Percentiles rank a stretch among this genome's conserved stretches.
phyloP scores from a whole-genome alignment of 2,329 filamentous ascomycete genomes.

The Orbilia javanica region DNA sequence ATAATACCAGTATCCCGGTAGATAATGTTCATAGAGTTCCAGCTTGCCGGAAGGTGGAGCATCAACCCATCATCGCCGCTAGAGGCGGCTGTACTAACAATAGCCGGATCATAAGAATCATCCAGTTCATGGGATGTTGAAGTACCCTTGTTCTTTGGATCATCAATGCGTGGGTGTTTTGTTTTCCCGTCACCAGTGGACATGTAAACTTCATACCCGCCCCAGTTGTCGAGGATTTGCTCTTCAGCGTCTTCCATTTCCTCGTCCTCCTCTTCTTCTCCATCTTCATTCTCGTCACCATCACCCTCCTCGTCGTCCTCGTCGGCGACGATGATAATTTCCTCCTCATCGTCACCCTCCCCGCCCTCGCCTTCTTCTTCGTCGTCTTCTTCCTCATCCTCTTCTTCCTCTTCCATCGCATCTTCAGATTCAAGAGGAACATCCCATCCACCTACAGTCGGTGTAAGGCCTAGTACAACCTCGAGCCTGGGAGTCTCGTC shows the following conservation, averaged over 20 bases:
- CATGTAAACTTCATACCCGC: conserved; percentile 68
- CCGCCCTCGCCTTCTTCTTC: conserved; percentile 62
- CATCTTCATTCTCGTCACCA: conserved; percentile 57
- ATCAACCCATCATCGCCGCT: conserved; percentile 82
- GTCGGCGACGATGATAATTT: conserved; percentile 42
- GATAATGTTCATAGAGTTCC: conserved; percentile 94
- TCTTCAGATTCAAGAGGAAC: conserved; percentile 72
- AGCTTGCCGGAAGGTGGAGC: conserved; percentile 77
- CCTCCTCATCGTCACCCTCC: conserved; percentile 60
- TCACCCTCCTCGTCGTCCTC: conserved; percentile 47
- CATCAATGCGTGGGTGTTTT: conserved; percentile 64
- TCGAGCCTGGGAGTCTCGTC: conserved; percentile 82
- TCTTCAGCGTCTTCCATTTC: conserved; percentile 59
- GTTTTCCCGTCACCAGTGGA: conserved; percentile 62
- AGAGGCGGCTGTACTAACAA: conserved; percentile 78
- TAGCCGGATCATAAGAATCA: conserved; percentile 79
- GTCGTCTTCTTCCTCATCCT: conserved; percentile 65
- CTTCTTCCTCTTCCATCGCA: conserved; percentile 67
- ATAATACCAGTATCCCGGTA: conserved; percentile 86
- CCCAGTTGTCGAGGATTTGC: conserved; percentile 64
- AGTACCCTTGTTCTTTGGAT: conserved; percentile 70
- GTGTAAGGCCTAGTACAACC: conserved; percentile 87
- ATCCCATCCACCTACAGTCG: conserved; percentile 85
- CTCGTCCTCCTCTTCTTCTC: conserved; percentile 33
- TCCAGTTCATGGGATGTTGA: conserved; percentile 65